phyloP scores from a whole-genome alignment of 164 flowering plant species.

The Piper longum region DNA sequence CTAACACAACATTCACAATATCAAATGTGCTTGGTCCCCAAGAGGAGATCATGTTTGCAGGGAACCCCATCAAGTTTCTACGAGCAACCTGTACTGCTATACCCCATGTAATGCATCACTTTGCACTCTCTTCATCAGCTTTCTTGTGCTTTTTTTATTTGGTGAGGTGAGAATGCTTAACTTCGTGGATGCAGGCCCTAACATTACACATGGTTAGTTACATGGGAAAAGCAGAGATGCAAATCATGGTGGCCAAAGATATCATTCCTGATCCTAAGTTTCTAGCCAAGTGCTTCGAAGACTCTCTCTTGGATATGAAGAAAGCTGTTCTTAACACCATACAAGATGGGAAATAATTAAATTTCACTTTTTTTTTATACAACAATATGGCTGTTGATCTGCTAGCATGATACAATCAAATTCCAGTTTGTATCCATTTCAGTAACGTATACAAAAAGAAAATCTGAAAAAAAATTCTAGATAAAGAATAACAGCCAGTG shows the following conservation, averaged over 20 bases:
- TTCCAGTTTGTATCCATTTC: no score
- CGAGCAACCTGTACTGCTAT: slow-evolving; percentile 31
- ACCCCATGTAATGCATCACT: slow-evolving; percentile 39
- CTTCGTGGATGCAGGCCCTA: slow-evolving; percentile 35
- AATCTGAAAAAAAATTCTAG: no score
- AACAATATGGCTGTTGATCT: no score
- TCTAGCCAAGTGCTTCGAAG: slow-evolving; percentile 72
- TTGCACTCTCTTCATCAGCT: background rate
- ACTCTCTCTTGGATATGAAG: slow-evolving; percentile 61
- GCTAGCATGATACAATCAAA: no score
- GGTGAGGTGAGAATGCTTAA: background rate
- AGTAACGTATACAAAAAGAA: no score
- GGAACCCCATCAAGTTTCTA: slow-evolving; percentile 43
- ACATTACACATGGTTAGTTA: slow-evolving; percentile 88
- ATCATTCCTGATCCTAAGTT: slow-evolving; percentile 66
- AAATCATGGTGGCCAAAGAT: slow-evolving; percentile 66
- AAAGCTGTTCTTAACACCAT: no score
- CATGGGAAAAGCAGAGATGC: slow-evolving; percentile 65
- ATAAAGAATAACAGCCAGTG: no score
- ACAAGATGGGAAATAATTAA: no score
- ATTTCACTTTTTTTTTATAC: no score
- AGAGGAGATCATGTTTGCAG: slow-evolving; percentile 46
- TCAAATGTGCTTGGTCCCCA: slow-evolving; percentile 61
- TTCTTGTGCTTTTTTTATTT: background rate
- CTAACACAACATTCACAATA: slow-evolving; percentile 64